phyloP scores from a whole-genome alignment of 345 rosid species.

The Sonneratia caseolaris region DNA sequence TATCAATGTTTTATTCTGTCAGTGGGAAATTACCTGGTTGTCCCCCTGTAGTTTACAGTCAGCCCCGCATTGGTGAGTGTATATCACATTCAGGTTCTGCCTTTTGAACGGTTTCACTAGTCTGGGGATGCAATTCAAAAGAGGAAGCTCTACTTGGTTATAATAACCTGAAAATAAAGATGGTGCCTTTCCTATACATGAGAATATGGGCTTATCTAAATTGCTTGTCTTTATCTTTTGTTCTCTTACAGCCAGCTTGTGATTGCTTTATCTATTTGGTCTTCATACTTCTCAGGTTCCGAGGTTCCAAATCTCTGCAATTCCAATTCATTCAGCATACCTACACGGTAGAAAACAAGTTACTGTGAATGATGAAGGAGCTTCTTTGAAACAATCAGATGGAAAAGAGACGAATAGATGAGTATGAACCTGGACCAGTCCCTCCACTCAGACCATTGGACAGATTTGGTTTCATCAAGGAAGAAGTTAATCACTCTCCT shows the following conservation, averaged over 20 bases:
- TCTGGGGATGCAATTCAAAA: background rate
- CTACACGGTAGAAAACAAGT: background rate
- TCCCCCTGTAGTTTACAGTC: background rate
- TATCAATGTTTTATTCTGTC: background rate
- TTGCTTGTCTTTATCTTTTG: background rate
- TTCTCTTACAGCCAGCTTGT: background rate
- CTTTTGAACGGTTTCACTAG: background rate
- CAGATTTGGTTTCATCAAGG: conserved; percentile 71
- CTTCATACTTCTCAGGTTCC: background rate
- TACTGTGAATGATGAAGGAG: background rate
- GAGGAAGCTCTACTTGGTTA: background rate
- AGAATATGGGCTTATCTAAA: background rate
- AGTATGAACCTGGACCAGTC: conserved; percentile 51
- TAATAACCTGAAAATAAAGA: background rate
- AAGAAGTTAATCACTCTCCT: conserved; percentile 40
- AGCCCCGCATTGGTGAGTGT: background rate
- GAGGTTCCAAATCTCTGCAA: background rate
- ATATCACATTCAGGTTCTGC: background rate
- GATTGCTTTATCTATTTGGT: background rate
- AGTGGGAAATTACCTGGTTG: background rate
- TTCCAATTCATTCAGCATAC: background rate
- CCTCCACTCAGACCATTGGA: conserved; percentile 57
- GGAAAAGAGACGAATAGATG: conserved; percentile 60
- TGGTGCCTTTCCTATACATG: background rate
- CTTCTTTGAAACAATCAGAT: conserved; percentile 16